These are phyloP conservation scores for Triticum timopheevii DNA, from an alignment of 176 grass and related monocot species.

Conservation along the genomic window DNA sequence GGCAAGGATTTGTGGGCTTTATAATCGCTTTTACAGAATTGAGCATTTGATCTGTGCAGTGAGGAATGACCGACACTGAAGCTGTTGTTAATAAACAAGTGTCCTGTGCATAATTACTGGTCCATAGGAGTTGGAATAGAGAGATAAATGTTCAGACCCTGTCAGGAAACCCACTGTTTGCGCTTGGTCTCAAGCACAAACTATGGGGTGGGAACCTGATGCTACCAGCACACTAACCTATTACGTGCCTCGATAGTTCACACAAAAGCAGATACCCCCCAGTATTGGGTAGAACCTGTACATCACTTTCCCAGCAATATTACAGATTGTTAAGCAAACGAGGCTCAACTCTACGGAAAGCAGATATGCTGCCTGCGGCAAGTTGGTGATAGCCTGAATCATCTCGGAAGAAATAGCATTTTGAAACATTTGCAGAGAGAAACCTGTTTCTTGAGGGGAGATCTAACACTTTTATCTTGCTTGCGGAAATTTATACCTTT, in stretches of 20 bases:
- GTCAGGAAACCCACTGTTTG: neutral
- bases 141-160: neutral
- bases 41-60: neutral
- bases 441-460: neutral
- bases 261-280: neutral
- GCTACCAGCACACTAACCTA: too few relatives aligned
- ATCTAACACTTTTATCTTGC: neutral
- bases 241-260: neutral
- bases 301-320: neutral
- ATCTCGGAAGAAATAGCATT: neutral
- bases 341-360: neutral
- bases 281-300: neutral
- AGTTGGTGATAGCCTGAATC: neutral
- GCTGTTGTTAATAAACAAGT: neutral
- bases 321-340: neutral
- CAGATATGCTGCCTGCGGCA: neutral
- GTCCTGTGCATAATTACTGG: neutral
- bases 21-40: neutral
- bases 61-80: neutral
- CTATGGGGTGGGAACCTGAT: neutral
- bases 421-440: neutral
- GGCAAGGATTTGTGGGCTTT: neutral
- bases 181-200: neutral
- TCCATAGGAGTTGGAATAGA: neutral
- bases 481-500: slow-evolving; percentile 8